Evolutionary conservation across 805 yeast genomes (phyloP), one percentile per base, ranked within the genome.

Genomic region (Hanseniaspora valbyensis): DNA sequence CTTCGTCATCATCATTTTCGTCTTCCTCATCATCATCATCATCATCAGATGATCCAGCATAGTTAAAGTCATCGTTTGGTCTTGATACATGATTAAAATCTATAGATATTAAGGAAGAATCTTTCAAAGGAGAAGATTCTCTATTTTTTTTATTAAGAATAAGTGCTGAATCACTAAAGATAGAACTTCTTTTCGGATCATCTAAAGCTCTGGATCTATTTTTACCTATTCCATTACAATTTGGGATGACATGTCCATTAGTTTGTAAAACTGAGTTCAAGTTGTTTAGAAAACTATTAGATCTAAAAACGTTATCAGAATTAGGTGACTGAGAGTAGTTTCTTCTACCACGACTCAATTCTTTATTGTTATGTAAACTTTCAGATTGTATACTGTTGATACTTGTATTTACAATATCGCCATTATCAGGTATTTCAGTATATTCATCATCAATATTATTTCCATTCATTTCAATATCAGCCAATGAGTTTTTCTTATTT

Each of bases 91-190:
- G 28, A 19, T 14, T 32, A 30, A 45, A 45, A 13, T 26, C 50
- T 10, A 45, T 30, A 2, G 50, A 38, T 16, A 30, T 45, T 5
- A 45, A 19, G 1, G 50, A 45, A 5, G 26, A 10, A 16, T 45
- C 50, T 14, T 39, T 45, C 9, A 21, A 14, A 5, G 39, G 18
- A 2, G 50, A 45, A 1, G 34, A 12, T 21, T 16, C 16, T 13
- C 24, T 19, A 21, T 12, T 13, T 13, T 29, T 18, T n/a, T 25
- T 26, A 3, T 39, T 39, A 3, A 30, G 21, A 4, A 30, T 39
- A 18, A 45, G 12, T 14, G 37, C 50, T 38, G 50, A 29, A 19
- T 45, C 50, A 18, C 50, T 45, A n/a, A 45, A 45, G 4, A 45
- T 45, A 2, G 43, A 30, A 5, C 24, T 25, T 39, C 50, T 38